Evolutionary conservation across 331 rosid genomes (phyloP).

Genomic region (Rosa hybrid): DNA sequence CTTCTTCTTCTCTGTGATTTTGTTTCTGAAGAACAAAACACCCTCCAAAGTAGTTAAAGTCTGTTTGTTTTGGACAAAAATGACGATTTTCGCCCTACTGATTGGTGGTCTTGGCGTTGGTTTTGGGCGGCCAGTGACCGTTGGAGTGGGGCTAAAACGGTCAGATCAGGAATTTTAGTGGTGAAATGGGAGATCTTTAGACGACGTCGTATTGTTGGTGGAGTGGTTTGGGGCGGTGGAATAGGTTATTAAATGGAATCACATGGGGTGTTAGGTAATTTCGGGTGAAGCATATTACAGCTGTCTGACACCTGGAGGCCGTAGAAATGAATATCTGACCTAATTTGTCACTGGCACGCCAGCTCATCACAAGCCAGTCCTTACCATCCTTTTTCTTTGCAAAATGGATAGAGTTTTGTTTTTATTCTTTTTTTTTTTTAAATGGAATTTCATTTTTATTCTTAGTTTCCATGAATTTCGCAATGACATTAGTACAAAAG

Average conservation of each 20-base stretch:
- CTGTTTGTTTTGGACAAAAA: background rate
- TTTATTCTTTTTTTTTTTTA: background rate
- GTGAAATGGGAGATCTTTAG: background rate
- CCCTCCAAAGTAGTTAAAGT: conserved; percentile 23
- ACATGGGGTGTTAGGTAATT: conserved; percentile 34
- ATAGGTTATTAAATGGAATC: conserved; percentile 12
- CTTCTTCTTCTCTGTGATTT: background rate
- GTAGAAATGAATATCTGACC: conserved; percentile 28
- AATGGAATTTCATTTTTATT: background rate
- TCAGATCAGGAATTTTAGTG: background rate
- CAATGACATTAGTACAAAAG: too few species aligned
- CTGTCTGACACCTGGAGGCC: conserved; percentile 74
- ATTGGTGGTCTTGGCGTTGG: background rate
- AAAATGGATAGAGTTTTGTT: background rate
- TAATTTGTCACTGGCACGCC: conserved; percentile 29
- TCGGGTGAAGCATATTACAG: conserved; percentile 37
- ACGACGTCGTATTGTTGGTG: conserved; percentile 29
- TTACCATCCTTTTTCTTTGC: too few species aligned
- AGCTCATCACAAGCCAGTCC: conserved; percentile 38
- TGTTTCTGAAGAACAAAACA: conserved; percentile 17
- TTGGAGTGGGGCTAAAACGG: conserved; percentile 43
- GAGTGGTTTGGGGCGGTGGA: conserved; percentile 18
- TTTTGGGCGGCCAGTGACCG: conserved; percentile 41
- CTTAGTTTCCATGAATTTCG: too few species aligned
- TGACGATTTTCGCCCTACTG: conserved; percentile 24